Percentiles rank a stretch among this genome's conserved stretches.
These are phyloP conservation scores for Calycina herbarum DNA, from an alignment of 2,329 filamentous ascomycete genomes.

Conservation along the genomic window DNA sequence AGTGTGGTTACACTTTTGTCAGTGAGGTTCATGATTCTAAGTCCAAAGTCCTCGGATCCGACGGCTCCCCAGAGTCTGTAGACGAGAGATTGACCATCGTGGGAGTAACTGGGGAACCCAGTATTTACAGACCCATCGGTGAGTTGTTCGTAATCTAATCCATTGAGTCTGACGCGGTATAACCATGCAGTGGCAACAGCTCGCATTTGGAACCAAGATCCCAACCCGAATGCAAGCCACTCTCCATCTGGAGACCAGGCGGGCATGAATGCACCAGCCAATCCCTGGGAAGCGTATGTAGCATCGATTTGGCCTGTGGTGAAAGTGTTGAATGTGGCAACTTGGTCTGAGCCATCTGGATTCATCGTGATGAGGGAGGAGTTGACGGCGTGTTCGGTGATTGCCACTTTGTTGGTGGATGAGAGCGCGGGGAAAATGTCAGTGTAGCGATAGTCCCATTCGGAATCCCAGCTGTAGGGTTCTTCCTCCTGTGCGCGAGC, in stretches of 20 bases:
- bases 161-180: conserved; percentile 24
- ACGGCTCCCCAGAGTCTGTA: conserved; percentile 39
- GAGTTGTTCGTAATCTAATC: conserved; percentile 34
- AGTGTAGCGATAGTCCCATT: conserved; percentile 46
- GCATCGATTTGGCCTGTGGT: conserved; percentile 26
- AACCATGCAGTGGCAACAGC: conserved; percentile 24
- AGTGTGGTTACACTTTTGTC: conserved; percentile 27
- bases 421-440: conserved; percentile 42
- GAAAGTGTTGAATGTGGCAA: conserved; percentile 33
- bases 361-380: conserved; percentile 40
- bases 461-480: conserved; percentile 42
- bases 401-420: conserved; percentile 32
- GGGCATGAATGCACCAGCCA: conserved; percentile 25
- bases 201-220: conserved; percentile 43
- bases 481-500: conserved; percentile 39
- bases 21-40: conserved; percentile 40
- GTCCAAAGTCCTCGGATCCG: conserved; percentile 19
- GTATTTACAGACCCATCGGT: conserved; percentile 40
- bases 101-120: conserved; percentile 44
- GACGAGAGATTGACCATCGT: conserved; percentile 40
- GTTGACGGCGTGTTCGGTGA: conserved; percentile 42
- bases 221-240: conserved; percentile 43
- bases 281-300: conserved; percentile 30
- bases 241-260: conserved; percentile 42
- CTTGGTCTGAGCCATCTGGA: conserved; percentile 33